Evolutionary conservation across 179 eudicot genomes (phyloP).

Genomic region (Beta lomatogona): DNA sequence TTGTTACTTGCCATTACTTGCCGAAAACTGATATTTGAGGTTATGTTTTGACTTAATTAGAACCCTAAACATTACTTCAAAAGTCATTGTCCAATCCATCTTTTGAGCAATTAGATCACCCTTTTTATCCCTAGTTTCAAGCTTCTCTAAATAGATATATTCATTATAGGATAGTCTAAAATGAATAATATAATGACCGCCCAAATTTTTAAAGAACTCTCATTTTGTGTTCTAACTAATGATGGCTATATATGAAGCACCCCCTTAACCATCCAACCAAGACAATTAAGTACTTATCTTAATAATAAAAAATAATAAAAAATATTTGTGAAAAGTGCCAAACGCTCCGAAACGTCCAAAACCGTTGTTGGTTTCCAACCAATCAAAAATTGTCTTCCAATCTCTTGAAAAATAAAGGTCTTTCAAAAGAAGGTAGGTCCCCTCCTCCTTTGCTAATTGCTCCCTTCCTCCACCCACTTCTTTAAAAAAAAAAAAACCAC

Average conservation of each 20-base stretch:
- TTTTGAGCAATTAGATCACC: neutral
- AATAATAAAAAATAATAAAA: too few relatives aligned
- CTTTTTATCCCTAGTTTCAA: neutral
- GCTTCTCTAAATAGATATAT: neutral
- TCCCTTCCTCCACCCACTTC: conserved; percentile 16
- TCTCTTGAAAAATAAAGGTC: neutral
- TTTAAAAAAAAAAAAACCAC: neutral
- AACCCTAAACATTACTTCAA: too few relatives aligned
- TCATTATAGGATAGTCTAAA: neutral
- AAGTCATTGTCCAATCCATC: neutral
- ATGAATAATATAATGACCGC: neutral
- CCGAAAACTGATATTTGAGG: too few relatives aligned
- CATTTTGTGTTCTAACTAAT: neutral
- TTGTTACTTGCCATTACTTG: too few relatives aligned
- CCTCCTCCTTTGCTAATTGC: neutral
- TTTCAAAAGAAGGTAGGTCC: neutral
- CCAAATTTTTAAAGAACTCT: conserved; percentile 5
- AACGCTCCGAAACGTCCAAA: conserved; percentile 28
- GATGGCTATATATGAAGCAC: conserved; percentile 1
- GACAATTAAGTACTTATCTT: neutral
- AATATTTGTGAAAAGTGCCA: neutral
- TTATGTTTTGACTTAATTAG: too few relatives aligned
- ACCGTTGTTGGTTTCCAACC: conserved; percentile 28
- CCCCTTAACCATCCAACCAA: conserved; percentile 18
- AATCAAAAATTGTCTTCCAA: conserved; percentile 16